These are phyloP conservation scores for Zygosaccharomyces sapae DNA, from an alignment of 1,139 yeast species.

Conservation along the genomic window DNA sequence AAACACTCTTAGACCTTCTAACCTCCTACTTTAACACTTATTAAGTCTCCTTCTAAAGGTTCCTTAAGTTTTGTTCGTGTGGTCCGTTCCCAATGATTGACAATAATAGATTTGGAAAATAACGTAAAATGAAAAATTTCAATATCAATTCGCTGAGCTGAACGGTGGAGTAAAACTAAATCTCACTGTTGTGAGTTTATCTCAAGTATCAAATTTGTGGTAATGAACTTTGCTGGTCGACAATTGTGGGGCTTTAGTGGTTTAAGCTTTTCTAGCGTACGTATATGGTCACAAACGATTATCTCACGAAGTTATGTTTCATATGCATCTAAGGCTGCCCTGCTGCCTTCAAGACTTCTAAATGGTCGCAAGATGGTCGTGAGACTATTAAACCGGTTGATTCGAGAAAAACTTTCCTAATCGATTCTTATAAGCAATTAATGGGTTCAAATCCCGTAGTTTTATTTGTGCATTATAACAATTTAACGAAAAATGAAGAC, in stretches of 20 bases:
- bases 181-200: not conserved
- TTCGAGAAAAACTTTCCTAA: conserved; percentile 76
- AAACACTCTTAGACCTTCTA: too few relatives aligned
- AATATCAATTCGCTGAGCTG: not conserved
- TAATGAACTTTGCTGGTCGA: conserved; percentile 1
- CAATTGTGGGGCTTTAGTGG: not conserved
- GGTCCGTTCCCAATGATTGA: conserved; percentile 3
- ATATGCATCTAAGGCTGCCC: not conserved
- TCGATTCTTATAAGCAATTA: conserved; percentile 72
- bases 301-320: not conserved
- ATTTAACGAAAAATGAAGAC: conserved; percentile 67
- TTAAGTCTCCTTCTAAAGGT: not conserved
- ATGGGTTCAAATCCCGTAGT: conserved; percentile 66
- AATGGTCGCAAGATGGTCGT: conserved; percentile 6
- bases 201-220: not conserved
- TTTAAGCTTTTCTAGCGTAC: not conserved
- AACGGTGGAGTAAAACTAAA: not conserved
- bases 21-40: not conserved
- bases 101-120: not conserved
- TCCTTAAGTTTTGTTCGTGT: not conserved
- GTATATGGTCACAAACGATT: not conserved
- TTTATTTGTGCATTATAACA: conserved; percentile 79
- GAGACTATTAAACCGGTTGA: conserved; percentile 49
- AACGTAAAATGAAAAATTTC: conserved; percentile 3
- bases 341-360: conserved; percentile 3